Conservation (phyloP, 345 rosid genomes). For the Carallia pectinifolia region DNA sequence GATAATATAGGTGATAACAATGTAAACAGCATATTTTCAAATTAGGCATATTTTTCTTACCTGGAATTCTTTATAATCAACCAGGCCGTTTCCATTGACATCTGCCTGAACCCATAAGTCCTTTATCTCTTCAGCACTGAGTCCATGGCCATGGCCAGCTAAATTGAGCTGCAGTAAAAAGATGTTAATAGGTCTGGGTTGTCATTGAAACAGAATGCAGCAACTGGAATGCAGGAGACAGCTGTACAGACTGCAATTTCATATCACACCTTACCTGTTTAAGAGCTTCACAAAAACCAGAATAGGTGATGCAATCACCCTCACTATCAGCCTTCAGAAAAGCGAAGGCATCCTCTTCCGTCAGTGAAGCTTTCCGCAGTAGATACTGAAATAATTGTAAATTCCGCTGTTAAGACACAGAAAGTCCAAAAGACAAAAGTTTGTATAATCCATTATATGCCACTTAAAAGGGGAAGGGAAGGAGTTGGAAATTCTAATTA, state of each 20-base stretch:
- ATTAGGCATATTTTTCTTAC: slow-evolving; percentile 30
- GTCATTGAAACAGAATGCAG: background rate
- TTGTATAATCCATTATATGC: no score
- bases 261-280: slow-evolving; percentile 50
- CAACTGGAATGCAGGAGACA: slow-evolving; percentile 7
- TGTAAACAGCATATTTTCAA: background rate
- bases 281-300: slow-evolving; percentile 79
- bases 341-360: slow-evolving; percentile 74
- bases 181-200: slow-evolving; percentile 1
- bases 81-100: slow-evolving; percentile 62
- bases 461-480: no score
- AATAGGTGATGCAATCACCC: slow-evolving; percentile 58
- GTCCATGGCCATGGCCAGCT: slow-evolving; percentile 71
- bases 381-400: slow-evolving; percentile 50
- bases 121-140: slow-evolving; percentile 61
- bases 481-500: no score
- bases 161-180: slow-evolving; percentile 56
- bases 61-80: slow-evolving; percentile 87
- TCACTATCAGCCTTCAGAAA: slow-evolving; percentile 59
- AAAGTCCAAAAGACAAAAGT: background rate
- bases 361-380: slow-evolving; percentile 60
- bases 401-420: slow-evolving; percentile 20
- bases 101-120: slow-evolving; percentile 89
- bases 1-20: background rate
- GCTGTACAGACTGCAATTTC: background rate